phyloP scores from a whole-genome alignment of 2,329 filamentous ascomycete species.

The Cryoendolithus antarcticus region DNA sequence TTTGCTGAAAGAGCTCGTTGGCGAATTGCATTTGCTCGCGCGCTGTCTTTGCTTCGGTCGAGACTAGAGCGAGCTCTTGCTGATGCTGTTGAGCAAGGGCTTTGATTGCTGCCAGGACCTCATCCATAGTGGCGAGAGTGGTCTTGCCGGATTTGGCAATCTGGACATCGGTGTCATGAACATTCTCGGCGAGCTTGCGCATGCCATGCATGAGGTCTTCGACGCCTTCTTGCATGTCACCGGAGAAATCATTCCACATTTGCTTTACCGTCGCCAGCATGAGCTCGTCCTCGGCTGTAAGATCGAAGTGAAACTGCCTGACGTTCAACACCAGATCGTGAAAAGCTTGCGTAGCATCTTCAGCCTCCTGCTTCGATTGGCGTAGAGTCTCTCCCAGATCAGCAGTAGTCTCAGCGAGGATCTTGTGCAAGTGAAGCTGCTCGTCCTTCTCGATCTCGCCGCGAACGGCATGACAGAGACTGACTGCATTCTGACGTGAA shows the following conservation, averaged over 20 bases:
- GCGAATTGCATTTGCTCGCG: not conserved
- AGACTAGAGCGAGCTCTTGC: not conserved
- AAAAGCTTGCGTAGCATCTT: slow-evolving; percentile 6
- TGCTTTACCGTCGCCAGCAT: slow-evolving; percentile 3
- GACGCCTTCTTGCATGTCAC: not conserved
- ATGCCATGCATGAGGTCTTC: slow-evolving; percentile 11
- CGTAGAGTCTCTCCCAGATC: slow-evolving; percentile 3
- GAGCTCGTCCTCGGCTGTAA: slow-evolving; percentile 8
- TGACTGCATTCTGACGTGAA: slow-evolving; percentile 45
- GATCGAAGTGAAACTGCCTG: slow-evolving; percentile 8
- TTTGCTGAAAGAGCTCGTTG: not conserved
- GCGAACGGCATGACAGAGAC: slow-evolving; percentile 51
- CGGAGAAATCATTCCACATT: slow-evolving; percentile 1
- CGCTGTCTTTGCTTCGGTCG: not conserved
- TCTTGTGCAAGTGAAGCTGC: slow-evolving; percentile 10
- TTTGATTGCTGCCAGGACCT: not conserved
- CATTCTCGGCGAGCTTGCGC: not conserved
- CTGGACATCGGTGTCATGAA: not conserved
- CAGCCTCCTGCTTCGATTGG: slow-evolving; percentile 8
- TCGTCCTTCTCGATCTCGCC: slow-evolving; percentile 43
- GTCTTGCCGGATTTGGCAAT: not conserved
- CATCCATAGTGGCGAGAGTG: not conserved
- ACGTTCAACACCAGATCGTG: slow-evolving; percentile 6
- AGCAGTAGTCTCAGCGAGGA: slow-evolving; percentile 4
- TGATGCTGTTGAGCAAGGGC: not conserved